phyloP scores from a whole-genome alignment of 2,329 filamentous ascomycete species.

The Akanthomyces muscarius region DNA sequence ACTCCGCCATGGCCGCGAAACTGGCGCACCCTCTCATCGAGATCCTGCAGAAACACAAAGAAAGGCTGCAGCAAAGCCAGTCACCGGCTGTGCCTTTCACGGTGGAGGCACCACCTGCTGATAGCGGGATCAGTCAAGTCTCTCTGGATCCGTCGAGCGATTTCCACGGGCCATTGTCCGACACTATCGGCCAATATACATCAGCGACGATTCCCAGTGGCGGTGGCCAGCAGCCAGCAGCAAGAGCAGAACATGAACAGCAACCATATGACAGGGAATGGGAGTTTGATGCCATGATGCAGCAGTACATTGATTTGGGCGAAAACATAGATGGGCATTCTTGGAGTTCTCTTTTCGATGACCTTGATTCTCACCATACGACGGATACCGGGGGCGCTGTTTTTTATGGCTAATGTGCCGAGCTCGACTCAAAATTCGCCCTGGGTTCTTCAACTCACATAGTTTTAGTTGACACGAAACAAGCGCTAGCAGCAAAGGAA shows the following conservation, averaged over 20 bases:
- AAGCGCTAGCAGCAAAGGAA: too few species aligned
- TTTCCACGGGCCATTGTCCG: not conserved
- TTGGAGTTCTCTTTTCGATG: constrained; percentile 6
- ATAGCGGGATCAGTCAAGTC: not conserved
- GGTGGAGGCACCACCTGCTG: not conserved
- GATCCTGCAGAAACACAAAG: constrained; percentile 7
- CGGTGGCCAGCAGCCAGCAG: not conserved
- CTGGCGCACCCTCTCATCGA: not conserved
- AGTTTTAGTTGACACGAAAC: too few species aligned
- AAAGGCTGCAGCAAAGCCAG: constrained; percentile 6
- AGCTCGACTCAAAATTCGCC: too few species aligned
- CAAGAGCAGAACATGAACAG: not conserved
- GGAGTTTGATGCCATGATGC: constrained; percentile 10
- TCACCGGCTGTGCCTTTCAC: not conserved
- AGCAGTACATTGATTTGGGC: constrained; percentile 5
- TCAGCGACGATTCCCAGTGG: not conserved
- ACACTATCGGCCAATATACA: not conserved
- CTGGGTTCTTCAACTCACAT: too few species aligned
- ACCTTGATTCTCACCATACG: constrained; percentile 5
- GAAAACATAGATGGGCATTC: not conserved
- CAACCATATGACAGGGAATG: not conserved
- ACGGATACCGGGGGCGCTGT: not conserved
- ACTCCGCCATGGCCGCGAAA: constrained; percentile 3
- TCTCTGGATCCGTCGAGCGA: not conserved
- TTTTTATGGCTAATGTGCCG: not conserved